Percentiles rank a stretch among this genome's conserved stretches.
phyloP scores from a whole-genome alignment of 192 early-diverging fungal genomes.

The Phlyctochytrium planicorne region DNA sequence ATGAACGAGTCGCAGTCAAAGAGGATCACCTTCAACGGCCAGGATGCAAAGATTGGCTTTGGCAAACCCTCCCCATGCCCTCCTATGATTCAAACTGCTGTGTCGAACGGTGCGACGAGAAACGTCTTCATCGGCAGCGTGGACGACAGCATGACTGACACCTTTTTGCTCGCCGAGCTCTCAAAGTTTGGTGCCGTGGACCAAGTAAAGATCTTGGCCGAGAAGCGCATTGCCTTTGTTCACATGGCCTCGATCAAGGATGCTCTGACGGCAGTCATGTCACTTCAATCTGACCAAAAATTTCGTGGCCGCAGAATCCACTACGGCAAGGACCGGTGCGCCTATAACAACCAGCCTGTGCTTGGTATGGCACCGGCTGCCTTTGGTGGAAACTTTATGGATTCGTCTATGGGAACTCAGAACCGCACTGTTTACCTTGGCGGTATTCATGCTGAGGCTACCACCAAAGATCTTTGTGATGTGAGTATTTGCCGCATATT shows the following conservation, averaged over 20 bases:
- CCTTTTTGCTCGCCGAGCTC: constrained; percentile 55
- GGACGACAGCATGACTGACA: constrained; percentile 59
- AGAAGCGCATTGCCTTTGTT: constrained; percentile 82
- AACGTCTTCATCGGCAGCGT: constrained; percentile 81
- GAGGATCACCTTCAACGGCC: constrained; percentile 52
- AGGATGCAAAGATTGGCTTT: constrained; percentile 75
- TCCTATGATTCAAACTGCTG: constrained; percentile 53
- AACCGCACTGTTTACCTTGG: constrained; percentile 81
- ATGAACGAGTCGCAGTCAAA: constrained; percentile 51
- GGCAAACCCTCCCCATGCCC: constrained; percentile 61
- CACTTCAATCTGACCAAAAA: constrained; percentile 52
- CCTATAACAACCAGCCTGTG: constrained; percentile 31
- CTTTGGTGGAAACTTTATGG: constrained; percentile 10
- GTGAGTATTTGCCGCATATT: constrained; percentile 23
- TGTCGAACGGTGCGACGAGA: constrained; percentile 69
- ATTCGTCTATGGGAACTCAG: constrained; percentile 14
- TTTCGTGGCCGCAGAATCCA: constrained; percentile 64
- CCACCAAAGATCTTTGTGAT: constrained; percentile 82
- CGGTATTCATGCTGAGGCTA: constrained; percentile 72
- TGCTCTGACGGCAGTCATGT: constrained; percentile 74
- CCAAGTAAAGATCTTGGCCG: constrained; percentile 64
- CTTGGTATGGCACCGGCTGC: constrained; percentile 10
- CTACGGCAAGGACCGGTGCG: constrained; percentile 86
- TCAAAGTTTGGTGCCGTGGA: constrained; percentile 72
- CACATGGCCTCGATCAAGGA: constrained; percentile 69